Conservation (phyloP, 2,329 filamentous ascomycete species). For the Sporothrix brunneoviolacea region DNA sequence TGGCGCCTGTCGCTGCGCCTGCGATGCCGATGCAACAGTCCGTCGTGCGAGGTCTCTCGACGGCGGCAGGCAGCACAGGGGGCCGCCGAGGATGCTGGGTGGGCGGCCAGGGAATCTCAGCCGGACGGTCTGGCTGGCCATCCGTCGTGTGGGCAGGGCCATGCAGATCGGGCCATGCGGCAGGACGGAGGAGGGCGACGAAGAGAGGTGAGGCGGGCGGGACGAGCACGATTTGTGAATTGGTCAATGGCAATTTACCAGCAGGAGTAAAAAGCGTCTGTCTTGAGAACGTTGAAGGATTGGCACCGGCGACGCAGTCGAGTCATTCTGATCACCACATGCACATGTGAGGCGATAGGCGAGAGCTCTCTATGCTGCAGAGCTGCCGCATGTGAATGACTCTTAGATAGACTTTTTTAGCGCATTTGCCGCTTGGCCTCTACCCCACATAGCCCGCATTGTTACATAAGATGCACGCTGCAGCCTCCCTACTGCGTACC, state of each 20-base stretch:
- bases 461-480: too few relatives aligned
- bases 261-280: too few relatives aligned
- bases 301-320: too few relatives aligned
- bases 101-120: not conserved
- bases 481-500: too few relatives aligned
- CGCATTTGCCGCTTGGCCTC: not conserved
- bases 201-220: not conserved
- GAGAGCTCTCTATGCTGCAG: too few relatives aligned
- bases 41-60: not conserved
- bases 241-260: too few relatives aligned
- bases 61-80: not conserved
- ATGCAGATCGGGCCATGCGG: conserved; percentile 12
- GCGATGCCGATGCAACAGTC: not conserved
- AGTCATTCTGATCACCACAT: too few relatives aligned
- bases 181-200: not conserved
- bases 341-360: too few relatives aligned
- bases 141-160: conserved; percentile 8
- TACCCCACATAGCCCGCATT: not conserved
- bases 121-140: conserved; percentile 10
- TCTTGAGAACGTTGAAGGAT: too few relatives aligned
- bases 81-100: not conserved
- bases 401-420: conserved; percentile 5
- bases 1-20: not conserved
- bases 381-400: not conserved
- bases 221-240: too few relatives aligned